Evolutionary conservation across 2,329 filamentous ascomycete species (phyloP).

Genomic region (Xylariaceae sp.): DNA sequence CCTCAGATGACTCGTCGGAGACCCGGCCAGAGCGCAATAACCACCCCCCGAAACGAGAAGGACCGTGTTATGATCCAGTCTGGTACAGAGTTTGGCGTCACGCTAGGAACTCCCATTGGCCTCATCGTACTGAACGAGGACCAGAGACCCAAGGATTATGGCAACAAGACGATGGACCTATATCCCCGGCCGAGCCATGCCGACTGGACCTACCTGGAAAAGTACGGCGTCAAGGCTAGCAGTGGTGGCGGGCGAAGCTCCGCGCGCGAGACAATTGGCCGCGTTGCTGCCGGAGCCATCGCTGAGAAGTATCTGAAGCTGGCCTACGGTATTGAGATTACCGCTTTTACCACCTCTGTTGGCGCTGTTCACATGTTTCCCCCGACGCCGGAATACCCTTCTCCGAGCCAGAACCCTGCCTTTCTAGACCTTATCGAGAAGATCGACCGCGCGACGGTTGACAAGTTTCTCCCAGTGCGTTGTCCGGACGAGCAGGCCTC

Average conservation of each 20-base stretch:
- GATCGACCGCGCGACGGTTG: conserved; percentile 71
- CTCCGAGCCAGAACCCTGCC: conserved; percentile 66
- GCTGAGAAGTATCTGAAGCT: conserved; percentile 86
- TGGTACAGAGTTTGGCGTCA: conserved; percentile 83
- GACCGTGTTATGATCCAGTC: conserved; percentile 89
- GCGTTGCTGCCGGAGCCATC: conserved; percentile 86
- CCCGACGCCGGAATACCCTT: conserved; percentile 61
- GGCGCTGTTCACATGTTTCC: conserved; percentile 74
- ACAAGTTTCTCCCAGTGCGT: conserved; percentile 77
- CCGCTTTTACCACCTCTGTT: conserved; percentile 83
- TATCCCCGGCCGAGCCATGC: conserved; percentile 91
- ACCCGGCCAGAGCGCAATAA: conserved; percentile 83
- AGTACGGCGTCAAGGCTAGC: conserved; percentile 91
- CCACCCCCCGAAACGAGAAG: conserved; percentile 88
- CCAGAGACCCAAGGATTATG: conserved; percentile 88
- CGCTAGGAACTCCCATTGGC: conserved; percentile 84
- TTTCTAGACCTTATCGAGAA: conserved; percentile 70
- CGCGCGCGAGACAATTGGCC: conserved; percentile 90
- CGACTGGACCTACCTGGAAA: conserved; percentile 95
- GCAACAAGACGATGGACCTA: conserved; percentile 79
- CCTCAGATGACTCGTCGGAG: conserved; percentile 87
- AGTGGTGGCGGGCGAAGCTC: conserved; percentile 85
- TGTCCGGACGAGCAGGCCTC: conserved; percentile 67
- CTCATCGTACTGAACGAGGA: conserved; percentile 89
- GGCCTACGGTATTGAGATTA: conserved; percentile 81